Conservation (phyloP, 805 yeast genomes). For the Cyberlindnera maritima region DNA sequence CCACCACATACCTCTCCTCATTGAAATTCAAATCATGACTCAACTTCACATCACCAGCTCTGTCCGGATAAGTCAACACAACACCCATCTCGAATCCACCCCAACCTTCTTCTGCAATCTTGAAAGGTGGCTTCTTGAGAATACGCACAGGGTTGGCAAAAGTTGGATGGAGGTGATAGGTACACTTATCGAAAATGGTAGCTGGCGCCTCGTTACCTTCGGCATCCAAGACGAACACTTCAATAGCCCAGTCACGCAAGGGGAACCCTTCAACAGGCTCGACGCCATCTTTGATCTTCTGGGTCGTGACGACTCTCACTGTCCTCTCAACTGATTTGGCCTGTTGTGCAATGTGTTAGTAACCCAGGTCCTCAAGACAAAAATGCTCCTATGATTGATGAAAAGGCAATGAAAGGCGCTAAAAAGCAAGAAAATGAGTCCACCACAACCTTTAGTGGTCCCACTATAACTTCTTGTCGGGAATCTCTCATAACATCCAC, state of each 20-base stretch:
- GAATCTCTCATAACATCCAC: too few relatives aligned
- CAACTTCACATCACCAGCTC: constrained; percentile 83
- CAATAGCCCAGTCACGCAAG: constrained; percentile 90
- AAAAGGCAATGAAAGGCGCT: too few relatives aligned
- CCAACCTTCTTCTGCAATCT: constrained; percentile 94
- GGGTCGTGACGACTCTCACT: constrained; percentile 82
- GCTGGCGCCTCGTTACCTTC: constrained; percentile 86
- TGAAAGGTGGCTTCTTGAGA: constrained; percentile 80
- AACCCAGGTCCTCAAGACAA: too few relatives aligned
- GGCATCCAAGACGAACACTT: constrained; percentile 69
- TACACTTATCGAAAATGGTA: constrained; percentile 83
- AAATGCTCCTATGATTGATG: too few relatives aligned
- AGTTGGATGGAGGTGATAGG: constrained; percentile 93
- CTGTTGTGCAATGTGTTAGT: constrained; percentile 1
- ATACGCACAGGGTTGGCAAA: constrained; percentile 85
- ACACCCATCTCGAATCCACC: constrained; percentile 94
- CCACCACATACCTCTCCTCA: constrained; percentile 71
- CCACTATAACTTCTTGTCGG: too few relatives aligned
- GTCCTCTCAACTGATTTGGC: constrained; percentile 65
- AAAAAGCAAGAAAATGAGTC: too few relatives aligned
- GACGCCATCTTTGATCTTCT: constrained; percentile 77
- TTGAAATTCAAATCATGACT: constrained; percentile 87
- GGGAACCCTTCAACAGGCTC: constrained; percentile 87
- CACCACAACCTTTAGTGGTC: too few relatives aligned
- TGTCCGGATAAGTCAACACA: constrained; percentile 72